phyloP scores from a whole-genome alignment of 208 protist species.

The Phytomonas francai region DNA sequence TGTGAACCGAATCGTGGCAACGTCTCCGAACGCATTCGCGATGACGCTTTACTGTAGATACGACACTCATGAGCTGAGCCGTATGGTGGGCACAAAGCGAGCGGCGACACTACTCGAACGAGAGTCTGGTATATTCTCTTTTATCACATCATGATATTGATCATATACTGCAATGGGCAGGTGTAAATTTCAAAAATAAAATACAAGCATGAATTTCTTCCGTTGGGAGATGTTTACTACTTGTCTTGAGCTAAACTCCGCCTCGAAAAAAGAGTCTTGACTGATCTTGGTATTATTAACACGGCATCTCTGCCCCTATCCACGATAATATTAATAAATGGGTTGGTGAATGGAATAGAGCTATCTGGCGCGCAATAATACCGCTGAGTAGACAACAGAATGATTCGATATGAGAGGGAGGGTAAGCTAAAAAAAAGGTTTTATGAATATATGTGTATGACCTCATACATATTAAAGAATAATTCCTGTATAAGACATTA shows the following conservation, averaged over 20 bases:
- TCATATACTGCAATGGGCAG: neutral
- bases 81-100: slow-evolving; percentile 84
- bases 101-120: slow-evolving; percentile 66
- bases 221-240: neutral
- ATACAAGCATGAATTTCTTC: neutral
- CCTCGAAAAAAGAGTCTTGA: neutral
- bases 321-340: neutral
- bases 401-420: neutral
- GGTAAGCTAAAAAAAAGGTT: neutral
- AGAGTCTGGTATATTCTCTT: slow-evolving; percentile 68
- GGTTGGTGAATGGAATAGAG: neutral
- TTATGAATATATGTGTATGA: neutral
- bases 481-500: neutral
- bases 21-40: slow-evolving; percentile 65
- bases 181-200: neutral
- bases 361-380: neutral
- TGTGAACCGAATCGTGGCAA: slow-evolving; percentile 70
- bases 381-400: neutral
- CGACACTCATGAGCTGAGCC: slow-evolving; percentile 89
- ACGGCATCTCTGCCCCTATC: neutral
- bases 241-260: neutral
- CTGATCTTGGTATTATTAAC: neutral
- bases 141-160: slow-evolving; percentile 51
- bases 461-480: neutral
- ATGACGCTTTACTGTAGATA: slow-evolving; percentile 89